Percentiles rank a stretch among this genome's conserved stretches.
phyloP scores from a whole-genome alignment of 1,139 yeast genomes.

The Taiozyma sp. region DNA sequence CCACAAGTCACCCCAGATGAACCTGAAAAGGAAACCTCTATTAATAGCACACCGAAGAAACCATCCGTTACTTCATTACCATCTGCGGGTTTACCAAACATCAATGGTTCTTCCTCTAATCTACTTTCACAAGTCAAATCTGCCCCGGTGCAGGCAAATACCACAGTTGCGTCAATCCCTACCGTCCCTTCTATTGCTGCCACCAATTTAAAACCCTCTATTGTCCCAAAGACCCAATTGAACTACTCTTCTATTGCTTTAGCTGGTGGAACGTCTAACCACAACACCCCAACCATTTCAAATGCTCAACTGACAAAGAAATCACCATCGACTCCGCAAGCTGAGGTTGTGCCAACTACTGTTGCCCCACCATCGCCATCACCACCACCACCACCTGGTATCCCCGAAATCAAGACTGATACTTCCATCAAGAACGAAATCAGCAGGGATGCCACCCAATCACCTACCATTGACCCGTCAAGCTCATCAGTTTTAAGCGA shows the following conservation, averaged over 20 bases:
- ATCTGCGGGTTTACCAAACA: constrained; percentile 1
- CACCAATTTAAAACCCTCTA: constrained; percentile 23
- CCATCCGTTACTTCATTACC: constrained; percentile 15
- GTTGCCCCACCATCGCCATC: background rate
- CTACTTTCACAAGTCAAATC: constrained; percentile 4
- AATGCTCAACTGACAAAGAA: constrained; percentile 1
- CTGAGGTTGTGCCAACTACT: background rate
- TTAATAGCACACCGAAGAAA: constrained; percentile 17
- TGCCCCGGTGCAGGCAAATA: constrained; percentile 4
- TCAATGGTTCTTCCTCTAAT: constrained; percentile 2
- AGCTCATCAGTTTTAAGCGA: constrained; percentile 12
- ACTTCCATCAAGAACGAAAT: background rate
- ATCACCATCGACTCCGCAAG: constrained; percentile 1
- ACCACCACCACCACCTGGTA: background rate
- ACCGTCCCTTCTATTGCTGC: constrained; percentile 13
- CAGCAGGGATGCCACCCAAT: constrained; percentile 9
- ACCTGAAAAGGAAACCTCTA: constrained; percentile 10
- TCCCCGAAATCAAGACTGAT: background rate
- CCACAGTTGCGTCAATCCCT: constrained; percentile 9
- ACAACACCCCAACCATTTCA: constrained; percentile 21
- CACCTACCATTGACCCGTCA: constrained; percentile 4
- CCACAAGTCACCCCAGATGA: constrained; percentile 33
- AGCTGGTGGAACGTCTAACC: constrained; percentile 26
- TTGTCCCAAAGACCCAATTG: constrained; percentile 45
- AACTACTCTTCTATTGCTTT: constrained; percentile 73